Conservation (phyloP, 345 rosid species). For the Luvunga scandens region DNA sequence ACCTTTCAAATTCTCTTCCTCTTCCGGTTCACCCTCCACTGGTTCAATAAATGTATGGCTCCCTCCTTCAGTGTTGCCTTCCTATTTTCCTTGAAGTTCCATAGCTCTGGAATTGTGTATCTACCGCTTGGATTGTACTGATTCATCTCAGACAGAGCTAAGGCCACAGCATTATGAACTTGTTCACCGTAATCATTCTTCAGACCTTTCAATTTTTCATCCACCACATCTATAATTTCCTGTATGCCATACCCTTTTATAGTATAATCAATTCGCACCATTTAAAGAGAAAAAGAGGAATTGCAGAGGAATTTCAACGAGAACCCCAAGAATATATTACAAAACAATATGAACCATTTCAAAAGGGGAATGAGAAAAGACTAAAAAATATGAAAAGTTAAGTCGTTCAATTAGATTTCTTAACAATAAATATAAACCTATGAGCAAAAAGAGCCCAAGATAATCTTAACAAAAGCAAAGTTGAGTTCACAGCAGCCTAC, state of each 20-base stretch:
- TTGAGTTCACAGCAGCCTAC: no score
- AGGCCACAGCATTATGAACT: constrained; percentile 33
- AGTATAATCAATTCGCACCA: not conserved
- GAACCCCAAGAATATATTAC: not conserved
- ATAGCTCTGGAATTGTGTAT: constrained; percentile 35
- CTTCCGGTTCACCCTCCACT: constrained; percentile 27
- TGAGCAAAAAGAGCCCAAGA: not conserved
- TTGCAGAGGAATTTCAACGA: not conserved
- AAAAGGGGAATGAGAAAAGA: not conserved
- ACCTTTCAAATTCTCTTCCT: constrained; percentile 6
- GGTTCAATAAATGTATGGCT: constrained; percentile 19
- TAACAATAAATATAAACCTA: no score
- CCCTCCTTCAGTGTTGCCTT: constrained; percentile 45
- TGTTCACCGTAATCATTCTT: constrained; percentile 35
- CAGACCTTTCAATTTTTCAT: constrained; percentile 37
- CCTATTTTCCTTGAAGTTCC: constrained; percentile 33
- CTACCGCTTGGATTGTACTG: constrained; percentile 53
- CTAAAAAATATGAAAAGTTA: no score
- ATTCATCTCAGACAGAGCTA: constrained; percentile 33
- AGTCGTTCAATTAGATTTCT: no score
- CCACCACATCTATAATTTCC: constrained; percentile 39
- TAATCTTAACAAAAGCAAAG: not conserved
- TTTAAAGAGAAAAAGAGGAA: not conserved
- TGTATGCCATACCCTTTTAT: not conserved
- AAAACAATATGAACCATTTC: not conserved